Base-by-base conservation (phyloP, 495 filamentous ascomycete species). In the Aspergillus nanangensis region DNA sequence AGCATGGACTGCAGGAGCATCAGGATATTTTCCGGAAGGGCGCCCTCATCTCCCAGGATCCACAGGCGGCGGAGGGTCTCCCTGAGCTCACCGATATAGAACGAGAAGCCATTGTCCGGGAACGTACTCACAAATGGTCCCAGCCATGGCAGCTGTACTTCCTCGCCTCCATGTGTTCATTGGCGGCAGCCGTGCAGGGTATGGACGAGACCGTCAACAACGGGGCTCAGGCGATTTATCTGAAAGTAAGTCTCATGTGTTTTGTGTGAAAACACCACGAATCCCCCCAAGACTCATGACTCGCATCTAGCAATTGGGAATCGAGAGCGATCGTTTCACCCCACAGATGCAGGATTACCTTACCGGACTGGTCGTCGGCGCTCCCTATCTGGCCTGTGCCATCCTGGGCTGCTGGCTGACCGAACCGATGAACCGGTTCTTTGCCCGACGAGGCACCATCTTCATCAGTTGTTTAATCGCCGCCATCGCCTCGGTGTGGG, bases 151-250 rank as follows among this genome's bases (percentile, higher is more conserved):
- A 60, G 50, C 65, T 83, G 1, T 83, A 81, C 56, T 79, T 75
- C 48, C 65, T 82, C 20, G 71, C 76, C 39, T 60, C 32, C 10
- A 51, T 75, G 63, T 75, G 69, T 45, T 72, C 71, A 1, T 47
- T 76, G 1, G 72, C 67, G 10, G 78, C 79, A 7, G 77, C 73
- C 25, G 75, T 79, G 4, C 80, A 84, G 55, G 78, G 78, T 5
- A 79, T 80, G 83, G 82, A 88, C 51, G 84, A 92, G 58, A 88
- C 86, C 0, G 86, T 87, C 47, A 84, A 87, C 54, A 90, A 89
- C 50, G 87, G 85, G 35, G 87, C 85, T 3, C 84, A 88, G 49
- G 68, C 80, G 2, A 83, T 86, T 54, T 88, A 85, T 53, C 66
- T 75, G 20, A 60, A 55, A 8, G 64, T 68, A 48, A 38, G 24